phyloP scores from a whole-genome alignment of 1,284 basidiomycete genomes.

The Prillingera fragicola region DNA sequence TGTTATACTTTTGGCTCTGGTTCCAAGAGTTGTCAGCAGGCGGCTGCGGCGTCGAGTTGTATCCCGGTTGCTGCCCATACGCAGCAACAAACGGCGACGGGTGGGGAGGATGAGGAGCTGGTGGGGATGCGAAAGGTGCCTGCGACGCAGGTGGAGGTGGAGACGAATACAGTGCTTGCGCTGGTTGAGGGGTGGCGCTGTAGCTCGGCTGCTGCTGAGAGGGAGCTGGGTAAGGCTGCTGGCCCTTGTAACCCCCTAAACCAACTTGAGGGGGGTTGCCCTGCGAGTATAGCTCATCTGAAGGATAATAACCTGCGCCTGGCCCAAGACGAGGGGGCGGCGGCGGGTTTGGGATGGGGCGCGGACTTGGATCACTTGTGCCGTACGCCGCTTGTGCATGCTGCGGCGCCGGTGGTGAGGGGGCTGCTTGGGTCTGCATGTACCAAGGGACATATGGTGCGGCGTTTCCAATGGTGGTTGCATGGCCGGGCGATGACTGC shows the following conservation, averaged over 20 bases:
- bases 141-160: not conserved
- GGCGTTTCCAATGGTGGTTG: slow-evolving; percentile 17
- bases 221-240: not conserved
- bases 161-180: not conserved
- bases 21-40: not conserved
- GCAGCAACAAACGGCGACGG: not conserved
- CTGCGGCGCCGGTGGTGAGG: slow-evolving; percentile 19
- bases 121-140: not conserved
- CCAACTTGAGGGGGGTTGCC: slow-evolving; percentile 3
- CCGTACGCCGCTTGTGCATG: not conserved
- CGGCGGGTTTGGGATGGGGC: not conserved
- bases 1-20: slow-evolving; percentile 2
- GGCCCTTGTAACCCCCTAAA: too few species aligned
- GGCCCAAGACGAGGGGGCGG: slow-evolving; percentile 20
- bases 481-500: not conserved
- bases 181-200: slow-evolving; percentile 1
- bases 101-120: not conserved
- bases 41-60: not conserved
- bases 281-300: slow-evolving; percentile 40
- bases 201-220: not conserved
- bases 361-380: too few species aligned
- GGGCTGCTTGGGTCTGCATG: slow-evolving; percentile 34
- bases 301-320: slow-evolving; percentile 39
- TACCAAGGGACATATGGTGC: slow-evolving; percentile 45
- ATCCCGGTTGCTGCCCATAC: not conserved